Percentiles rank a stretch among this genome's conserved stretches.
These are phyloP conservation scores for Cardamine resedifolia DNA, from an alignment of 345 rosid genomes.

Conservation along the genomic window DNA sequence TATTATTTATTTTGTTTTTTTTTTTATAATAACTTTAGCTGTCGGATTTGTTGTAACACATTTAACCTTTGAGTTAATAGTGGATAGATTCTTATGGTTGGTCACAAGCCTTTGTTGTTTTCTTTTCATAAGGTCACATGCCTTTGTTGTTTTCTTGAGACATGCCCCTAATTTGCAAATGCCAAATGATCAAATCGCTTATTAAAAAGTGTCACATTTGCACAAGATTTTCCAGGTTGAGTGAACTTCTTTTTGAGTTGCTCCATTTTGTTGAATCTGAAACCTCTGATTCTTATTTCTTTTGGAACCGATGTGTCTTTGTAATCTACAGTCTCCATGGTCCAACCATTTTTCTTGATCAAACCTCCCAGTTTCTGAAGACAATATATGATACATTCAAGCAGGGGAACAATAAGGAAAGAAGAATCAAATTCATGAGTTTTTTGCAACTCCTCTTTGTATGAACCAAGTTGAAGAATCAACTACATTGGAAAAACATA, in stretches of 20 bases:
- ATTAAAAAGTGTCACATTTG: background rate
- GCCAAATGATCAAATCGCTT: background rate
- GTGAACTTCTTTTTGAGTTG: slow-evolving; percentile 59
- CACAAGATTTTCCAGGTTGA: slow-evolving; percentile 54
- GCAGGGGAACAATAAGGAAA: slow-evolving; percentile 15
- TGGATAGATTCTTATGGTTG: too few relatives aligned
- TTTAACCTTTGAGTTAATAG: too few relatives aligned
- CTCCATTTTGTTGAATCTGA: slow-evolving; percentile 63
- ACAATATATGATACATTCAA: background rate
- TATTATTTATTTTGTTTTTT: too few relatives aligned
- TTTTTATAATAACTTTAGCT: too few relatives aligned
- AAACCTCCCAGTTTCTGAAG: too few relatives aligned
- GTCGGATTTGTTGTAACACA: too few relatives aligned
- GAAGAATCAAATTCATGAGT: slow-evolving; percentile 42
- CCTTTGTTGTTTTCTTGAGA: too few relatives aligned
- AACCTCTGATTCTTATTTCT: slow-evolving; percentile 81
- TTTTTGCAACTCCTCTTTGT: slow-evolving; percentile 80
- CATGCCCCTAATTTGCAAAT: background rate
- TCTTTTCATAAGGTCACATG: too few relatives aligned
- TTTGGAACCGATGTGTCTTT: slow-evolving; percentile 28
- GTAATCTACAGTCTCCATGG: too few relatives aligned
- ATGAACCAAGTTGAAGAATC: slow-evolving; percentile 80
- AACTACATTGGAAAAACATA: slow-evolving; percentile 49
- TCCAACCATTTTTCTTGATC: too few relatives aligned
- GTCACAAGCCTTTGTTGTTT: too few relatives aligned